phyloP scores from a whole-genome alignment of 192 early-diverging fungal species.

The Oehlia diaphana region DNA sequence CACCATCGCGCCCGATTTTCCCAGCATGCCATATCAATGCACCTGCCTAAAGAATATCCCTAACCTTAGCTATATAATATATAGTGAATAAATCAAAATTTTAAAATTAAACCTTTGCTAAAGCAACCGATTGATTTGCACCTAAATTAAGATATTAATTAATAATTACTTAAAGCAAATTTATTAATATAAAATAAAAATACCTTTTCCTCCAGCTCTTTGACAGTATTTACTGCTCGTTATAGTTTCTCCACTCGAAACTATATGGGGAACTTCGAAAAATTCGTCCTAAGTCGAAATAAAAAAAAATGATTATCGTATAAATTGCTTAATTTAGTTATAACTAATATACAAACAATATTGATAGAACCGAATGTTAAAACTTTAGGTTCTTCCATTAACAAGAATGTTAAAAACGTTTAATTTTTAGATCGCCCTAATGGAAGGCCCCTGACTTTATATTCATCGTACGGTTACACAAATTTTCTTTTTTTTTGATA shows the following conservation, averaged over 20 bases:
- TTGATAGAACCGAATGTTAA: slow-evolving; percentile 78
- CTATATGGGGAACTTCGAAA: slow-evolving; percentile 73
- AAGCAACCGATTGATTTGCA: slow-evolving; percentile 87
- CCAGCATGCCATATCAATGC: slow-evolving; percentile 70
- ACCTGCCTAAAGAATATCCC: slow-evolving; percentile 50
- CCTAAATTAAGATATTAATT: slow-evolving; percentile 44
- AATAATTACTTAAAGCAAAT: neutral
- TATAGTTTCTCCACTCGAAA: slow-evolving; percentile 51
- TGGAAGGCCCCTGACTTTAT: no score
- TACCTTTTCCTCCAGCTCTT: slow-evolving; percentile 14
- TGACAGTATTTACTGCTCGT: neutral
- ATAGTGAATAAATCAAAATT: neutral
- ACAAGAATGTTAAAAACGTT: neutral
- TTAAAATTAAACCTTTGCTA: slow-evolving; percentile 56
- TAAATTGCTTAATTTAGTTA: neutral
- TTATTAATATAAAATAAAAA: neutral
- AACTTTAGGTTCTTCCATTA: slow-evolving; percentile 40
- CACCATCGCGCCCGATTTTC: slow-evolving; percentile 80
- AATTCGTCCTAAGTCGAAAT: slow-evolving; percentile 56
- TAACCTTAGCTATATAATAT: neutral
- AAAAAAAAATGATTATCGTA: neutral
- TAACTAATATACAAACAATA: slow-evolving; percentile 40
- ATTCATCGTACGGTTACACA: no score
- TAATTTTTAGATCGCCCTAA: no score
- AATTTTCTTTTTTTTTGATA: no score